Conservation (phyloP, 1,284 basidiomycete species). For the Prillingera fragicola region DNA sequence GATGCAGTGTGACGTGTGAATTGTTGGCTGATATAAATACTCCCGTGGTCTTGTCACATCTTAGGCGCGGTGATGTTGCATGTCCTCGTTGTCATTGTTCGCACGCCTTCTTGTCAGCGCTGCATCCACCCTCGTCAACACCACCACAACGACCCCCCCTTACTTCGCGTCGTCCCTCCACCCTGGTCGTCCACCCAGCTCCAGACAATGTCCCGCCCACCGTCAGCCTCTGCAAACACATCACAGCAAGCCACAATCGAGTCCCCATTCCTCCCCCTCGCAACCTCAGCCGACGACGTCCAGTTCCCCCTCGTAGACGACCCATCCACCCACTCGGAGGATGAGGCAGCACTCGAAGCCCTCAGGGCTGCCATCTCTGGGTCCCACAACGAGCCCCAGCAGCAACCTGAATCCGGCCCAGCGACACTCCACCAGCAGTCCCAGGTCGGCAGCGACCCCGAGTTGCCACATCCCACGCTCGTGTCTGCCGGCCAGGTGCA, state of each 20-base stretch:
- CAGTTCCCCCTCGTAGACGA: slow-evolving; percentile 16
- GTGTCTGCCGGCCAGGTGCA: slow-evolving; percentile 18
- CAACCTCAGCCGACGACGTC: slow-evolving; percentile 9
- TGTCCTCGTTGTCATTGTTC: neutral
- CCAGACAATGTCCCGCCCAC: neutral
- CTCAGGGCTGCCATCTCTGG: slow-evolving; percentile 29
- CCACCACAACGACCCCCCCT: neutral
- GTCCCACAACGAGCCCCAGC: slow-evolving; percentile 4
- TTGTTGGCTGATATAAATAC: too few relatives aligned
- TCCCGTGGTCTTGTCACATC: too few relatives aligned
- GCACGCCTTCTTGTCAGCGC: slow-evolving; percentile 13
- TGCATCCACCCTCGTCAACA: too few relatives aligned
- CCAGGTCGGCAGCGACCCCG: neutral
- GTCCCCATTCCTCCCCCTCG: slow-evolving; percentile 10
- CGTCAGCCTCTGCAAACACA: neutral
- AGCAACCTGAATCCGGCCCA: neutral
- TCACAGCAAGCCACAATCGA: slow-evolving; percentile 6
- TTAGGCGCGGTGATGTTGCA: too few relatives aligned
- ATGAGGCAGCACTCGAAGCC: slow-evolving; percentile 32
- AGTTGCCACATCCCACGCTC: slow-evolving; percentile 9
- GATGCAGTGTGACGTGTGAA: too few relatives aligned
- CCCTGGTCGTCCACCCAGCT: slow-evolving; percentile 5
- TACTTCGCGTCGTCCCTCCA: slow-evolving; percentile 4
- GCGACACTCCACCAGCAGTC: slow-evolving; percentile 1
- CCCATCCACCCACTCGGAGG: slow-evolving; percentile 12